These are phyloP conservation scores for Vitis riparia DNA, from an alignment of 164 flowering plant genomes.

Conservation along the genomic window DNA sequence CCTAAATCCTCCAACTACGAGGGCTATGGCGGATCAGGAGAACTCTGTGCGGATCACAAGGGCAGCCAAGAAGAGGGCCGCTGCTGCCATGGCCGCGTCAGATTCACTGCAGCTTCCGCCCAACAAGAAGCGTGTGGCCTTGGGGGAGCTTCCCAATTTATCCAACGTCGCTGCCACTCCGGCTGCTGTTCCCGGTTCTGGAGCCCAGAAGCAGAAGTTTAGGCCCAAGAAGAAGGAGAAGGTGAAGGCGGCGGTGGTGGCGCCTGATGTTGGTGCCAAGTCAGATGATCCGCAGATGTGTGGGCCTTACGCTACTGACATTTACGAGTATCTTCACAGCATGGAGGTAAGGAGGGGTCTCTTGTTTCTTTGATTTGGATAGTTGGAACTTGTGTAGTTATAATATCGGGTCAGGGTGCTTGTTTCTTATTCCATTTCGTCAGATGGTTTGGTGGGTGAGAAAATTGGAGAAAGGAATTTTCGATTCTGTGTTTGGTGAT, in stretches of 20 bases:
- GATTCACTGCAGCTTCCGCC: neutral
- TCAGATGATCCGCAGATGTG: slow-evolving; percentile 33
- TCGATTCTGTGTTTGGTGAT: no score
- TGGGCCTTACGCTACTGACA: slow-evolving; percentile 31
- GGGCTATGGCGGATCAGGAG: slow-evolving; percentile 39
- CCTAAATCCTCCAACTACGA: neutral
- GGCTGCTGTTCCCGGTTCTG: neutral
- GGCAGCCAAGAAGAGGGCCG: slow-evolving; percentile 29
- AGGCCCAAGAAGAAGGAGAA: slow-evolving; percentile 8
- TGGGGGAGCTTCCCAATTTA: slow-evolving; percentile 28
- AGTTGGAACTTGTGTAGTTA: no score
- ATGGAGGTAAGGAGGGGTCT: slow-evolving; percentile 36
- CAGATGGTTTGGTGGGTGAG: no score
- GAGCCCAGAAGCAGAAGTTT: slow-evolving; percentile 3
- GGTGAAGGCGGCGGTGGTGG: slow-evolving; percentile 5
- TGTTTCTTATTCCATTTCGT: no score
- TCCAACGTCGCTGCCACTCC: slow-evolving; percentile 5
- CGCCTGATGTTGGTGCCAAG: slow-evolving; percentile 1
- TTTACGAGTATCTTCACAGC: slow-evolving; percentile 33
- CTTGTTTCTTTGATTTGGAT: no score
- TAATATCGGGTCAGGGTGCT: no score
- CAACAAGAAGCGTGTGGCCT: slow-evolving; percentile 26
- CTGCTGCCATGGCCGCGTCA: slow-evolving; percentile 10
- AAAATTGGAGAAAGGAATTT: no score
- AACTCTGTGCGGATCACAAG: slow-evolving; percentile 35